These are phyloP conservation scores for Thielaviopsis populi DNA, from an alignment of 2,329 filamentous ascomycete genomes.

Conservation along the genomic window DNA sequence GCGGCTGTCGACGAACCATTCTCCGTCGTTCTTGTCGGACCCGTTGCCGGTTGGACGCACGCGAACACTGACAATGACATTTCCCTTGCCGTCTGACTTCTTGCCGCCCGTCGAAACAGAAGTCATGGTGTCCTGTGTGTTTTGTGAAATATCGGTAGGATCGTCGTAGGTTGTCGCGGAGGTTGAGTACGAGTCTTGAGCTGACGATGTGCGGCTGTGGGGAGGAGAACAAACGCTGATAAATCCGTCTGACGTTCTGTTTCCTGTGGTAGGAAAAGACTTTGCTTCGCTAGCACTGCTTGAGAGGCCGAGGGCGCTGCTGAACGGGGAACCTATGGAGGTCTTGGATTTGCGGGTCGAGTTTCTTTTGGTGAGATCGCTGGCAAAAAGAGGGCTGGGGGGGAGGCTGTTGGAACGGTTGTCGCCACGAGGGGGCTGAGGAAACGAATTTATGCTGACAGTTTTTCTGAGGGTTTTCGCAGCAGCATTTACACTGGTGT, in stretches of 20 bases:
- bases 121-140: conserved; percentile 22
- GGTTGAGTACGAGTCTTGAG: conserved; percentile 82
- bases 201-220: conserved; percentile 81
- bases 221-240: conserved; percentile 68
- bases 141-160: conserved; percentile 38
- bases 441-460: conserved; percentile 87
- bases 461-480: conserved; percentile 68
- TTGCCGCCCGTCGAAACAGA: conserved; percentile 27
- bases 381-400: conserved; percentile 42
- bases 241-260: conserved; percentile 57
- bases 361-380: conserved; percentile 28
- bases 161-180: conserved; percentile 84
- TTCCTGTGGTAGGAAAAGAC: conserved; percentile 44
- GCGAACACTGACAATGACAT: conserved; percentile 88
- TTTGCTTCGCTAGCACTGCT: conserved; percentile 68
- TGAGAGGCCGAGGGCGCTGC: conserved; percentile 54
- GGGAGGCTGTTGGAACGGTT: conserved; percentile 45
- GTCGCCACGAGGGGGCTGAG: conserved; percentile 64
- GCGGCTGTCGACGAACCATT: conserved; percentile 85
- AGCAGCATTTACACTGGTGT: conserved; percentile 40
- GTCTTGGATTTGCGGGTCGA: conserved; percentile 40
- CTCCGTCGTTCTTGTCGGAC: conserved; percentile 51
- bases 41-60: conserved; percentile 67
- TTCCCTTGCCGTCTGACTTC: conserved; percentile 66
- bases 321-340: conserved; percentile 37